Evolutionary conservation across 768 basidiomycete genomes (phyloP).

Genomic region (Naganishia friedmannii): DNA sequence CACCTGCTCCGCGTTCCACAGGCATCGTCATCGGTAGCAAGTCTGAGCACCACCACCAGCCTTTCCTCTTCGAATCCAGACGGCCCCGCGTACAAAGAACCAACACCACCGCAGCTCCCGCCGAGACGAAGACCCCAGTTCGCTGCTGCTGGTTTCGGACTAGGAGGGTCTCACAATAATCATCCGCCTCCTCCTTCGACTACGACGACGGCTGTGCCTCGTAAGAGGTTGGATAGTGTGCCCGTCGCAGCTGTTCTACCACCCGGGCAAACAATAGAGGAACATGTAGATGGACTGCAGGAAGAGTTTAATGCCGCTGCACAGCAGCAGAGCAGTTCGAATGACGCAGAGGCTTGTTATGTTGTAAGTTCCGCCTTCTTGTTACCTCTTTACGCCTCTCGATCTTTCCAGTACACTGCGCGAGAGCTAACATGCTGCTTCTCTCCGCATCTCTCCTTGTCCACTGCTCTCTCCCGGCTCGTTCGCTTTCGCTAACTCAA

Average conservation of each 20-base stretch:
- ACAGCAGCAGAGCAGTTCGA: neutral
- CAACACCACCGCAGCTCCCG: slow-evolving; percentile 39
- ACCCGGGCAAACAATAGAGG: slow-evolving; percentile 33
- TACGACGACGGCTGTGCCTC: slow-evolving; percentile 27
- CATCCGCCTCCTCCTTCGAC: too few species aligned
- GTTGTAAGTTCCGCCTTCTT: slow-evolving; percentile 38
- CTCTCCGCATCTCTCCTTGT: too few species aligned
- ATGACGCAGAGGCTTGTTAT: slow-evolving; percentile 51
- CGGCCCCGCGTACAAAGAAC: slow-evolving; percentile 6
- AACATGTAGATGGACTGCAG: slow-evolving; percentile 30
- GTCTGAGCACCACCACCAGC: slow-evolving; percentile 15
- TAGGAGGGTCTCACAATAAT: slow-evolving; percentile 21
- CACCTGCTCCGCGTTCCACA: neutral
- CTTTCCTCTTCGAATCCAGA: neutral
- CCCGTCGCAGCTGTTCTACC: neutral
- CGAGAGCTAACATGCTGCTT: too few species aligned
- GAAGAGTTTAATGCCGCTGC: slow-evolving; percentile 29
- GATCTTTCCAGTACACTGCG: too few species aligned
- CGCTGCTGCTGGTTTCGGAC: slow-evolving; percentile 42
- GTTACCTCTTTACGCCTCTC: too few species aligned
- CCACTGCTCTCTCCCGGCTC: slow-evolving; percentile 5
- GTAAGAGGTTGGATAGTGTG: neutral
- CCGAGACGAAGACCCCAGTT: slow-evolving; percentile 39
- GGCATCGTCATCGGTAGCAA: neutral
- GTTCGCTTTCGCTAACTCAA: neutral